Conservation (phyloP, 1,284 basidiomycete species). For the Heterobasidion parviporum region DNA sequence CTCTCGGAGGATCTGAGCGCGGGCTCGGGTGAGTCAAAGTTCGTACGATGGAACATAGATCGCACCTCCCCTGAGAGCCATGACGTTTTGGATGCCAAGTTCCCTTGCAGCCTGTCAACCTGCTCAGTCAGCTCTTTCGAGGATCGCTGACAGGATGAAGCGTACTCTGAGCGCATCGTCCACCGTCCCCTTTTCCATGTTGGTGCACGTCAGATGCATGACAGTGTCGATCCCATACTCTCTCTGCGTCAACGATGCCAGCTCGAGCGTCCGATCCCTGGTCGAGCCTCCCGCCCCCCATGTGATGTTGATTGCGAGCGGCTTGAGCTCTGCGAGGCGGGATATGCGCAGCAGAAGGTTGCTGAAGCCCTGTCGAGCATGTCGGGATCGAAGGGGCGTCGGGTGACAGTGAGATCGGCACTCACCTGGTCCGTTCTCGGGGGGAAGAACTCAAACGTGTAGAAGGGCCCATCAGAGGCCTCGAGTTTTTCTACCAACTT, state of each 20-base stretch:
- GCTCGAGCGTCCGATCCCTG: conserved; percentile 79
- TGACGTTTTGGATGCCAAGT: conserved; percentile 82
- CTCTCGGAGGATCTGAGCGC: conserved; percentile 77
- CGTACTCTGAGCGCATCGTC: conserved; percentile 77
- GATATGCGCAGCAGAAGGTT: conserved; percentile 80
- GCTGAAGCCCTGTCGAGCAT: conserved; percentile 60
- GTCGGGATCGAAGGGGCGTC: conserved; percentile 9
- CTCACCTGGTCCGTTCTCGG: conserved; percentile 81
- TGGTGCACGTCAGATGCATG: conserved; percentile 96
- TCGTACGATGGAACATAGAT: background rate
- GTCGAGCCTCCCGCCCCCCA: conserved; percentile 98
- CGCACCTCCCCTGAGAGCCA: conserved; percentile 83
- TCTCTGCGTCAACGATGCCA: conserved; percentile 66
- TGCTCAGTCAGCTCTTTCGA: background rate
- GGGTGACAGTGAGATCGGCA: conserved; percentile 7
- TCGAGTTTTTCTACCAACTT: conserved; percentile 63
- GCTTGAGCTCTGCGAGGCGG: conserved; percentile 60
- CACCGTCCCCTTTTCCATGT: conserved; percentile 86
- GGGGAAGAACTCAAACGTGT: conserved; percentile 93
- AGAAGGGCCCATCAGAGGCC: conserved; percentile 51
- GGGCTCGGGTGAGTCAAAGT: conserved; percentile 1
- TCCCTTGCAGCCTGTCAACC: conserved; percentile 63
- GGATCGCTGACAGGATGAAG: background rate
- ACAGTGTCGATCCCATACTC: conserved; percentile 78
- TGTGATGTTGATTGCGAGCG: conserved; percentile 82